Evolutionary conservation across 2,329 filamentous ascomycete genomes (phyloP).

Genomic region (Alternaria tenuissima): DNA sequence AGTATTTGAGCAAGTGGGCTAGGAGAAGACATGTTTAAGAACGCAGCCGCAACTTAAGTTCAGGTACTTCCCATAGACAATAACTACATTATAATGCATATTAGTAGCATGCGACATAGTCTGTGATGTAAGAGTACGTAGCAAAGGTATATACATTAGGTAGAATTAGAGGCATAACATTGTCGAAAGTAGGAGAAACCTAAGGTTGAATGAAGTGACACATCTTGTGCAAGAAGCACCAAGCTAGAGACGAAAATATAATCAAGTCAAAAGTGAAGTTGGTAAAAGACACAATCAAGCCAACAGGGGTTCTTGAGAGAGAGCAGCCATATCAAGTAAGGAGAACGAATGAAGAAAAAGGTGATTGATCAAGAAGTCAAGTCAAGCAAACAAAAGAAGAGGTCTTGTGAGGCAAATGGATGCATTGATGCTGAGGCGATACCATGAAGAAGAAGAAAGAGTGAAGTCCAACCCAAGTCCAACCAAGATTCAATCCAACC

Average conservation of each 20-base stretch:
- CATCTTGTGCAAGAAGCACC: neutral
- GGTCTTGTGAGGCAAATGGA: neutral
- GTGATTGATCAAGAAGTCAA: neutral
- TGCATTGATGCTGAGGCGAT: slow-evolving; percentile 13
- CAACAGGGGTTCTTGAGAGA: neutral
- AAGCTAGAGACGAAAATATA: neutral
- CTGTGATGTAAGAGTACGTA: neutral
- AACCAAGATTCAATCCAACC: neutral
- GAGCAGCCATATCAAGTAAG: neutral
- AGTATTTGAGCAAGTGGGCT: slow-evolving; percentile 48
- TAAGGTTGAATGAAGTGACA: neutral
- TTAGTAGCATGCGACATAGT: too few relatives aligned
- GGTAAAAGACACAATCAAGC: neutral
- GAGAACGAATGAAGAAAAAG: neutral
- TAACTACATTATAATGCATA: neutral
- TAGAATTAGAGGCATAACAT: neutral
- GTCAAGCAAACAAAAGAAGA: neutral
- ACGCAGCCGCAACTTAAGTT: neutral
- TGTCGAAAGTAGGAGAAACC: neutral
- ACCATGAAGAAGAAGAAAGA: neutral
- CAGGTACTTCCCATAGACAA: neutral
- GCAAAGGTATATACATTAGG: neutral
- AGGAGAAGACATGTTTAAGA: slow-evolving; percentile 48
- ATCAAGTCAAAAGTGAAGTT: neutral
- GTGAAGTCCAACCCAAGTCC: neutral